Evolutionary conservation across 2,329 filamentous ascomycete genomes (phyloP).

Genomic region (Phialophora tarda): DNA sequence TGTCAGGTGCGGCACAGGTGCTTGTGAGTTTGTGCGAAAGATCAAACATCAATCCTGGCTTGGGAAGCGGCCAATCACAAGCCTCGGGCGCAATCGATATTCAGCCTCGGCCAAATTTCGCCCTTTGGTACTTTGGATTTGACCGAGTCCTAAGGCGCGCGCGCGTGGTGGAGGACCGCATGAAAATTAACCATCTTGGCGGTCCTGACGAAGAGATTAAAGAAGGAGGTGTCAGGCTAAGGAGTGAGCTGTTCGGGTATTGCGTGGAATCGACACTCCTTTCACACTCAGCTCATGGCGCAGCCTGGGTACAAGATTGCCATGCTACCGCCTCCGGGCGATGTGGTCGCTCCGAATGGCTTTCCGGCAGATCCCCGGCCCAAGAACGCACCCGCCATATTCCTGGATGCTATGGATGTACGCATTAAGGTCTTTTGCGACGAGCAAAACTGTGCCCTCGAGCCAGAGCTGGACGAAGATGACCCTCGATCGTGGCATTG

Average conservation of each 20-base stretch:
- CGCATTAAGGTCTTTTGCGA: conserved; percentile 63
- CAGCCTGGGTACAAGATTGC: conserved; percentile 11
- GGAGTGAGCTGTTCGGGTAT: neutral
- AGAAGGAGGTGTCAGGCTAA: neutral
- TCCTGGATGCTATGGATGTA: conserved; percentile 65
- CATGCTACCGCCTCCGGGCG: conserved; percentile 35
- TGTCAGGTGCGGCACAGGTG: conserved; percentile 55
- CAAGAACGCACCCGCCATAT: conserved; percentile 53
- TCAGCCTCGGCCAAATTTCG: conserved; percentile 16
- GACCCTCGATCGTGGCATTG: conserved; percentile 82
- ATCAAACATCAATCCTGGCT: neutral
- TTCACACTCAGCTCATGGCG: conserved; percentile 7
- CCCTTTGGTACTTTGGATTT: neutral
- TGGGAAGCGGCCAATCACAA: neutral
- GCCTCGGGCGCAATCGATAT: neutral
- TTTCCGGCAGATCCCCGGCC: conserved; percentile 37
- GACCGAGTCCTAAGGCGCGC: conserved; percentile 9
- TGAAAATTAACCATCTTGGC: neutral
- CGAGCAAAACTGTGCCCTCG: conserved; percentile 62
- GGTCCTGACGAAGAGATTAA: neutral
- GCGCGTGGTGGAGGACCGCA: neutral
- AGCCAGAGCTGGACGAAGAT: conserved; percentile 80
- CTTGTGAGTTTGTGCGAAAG: conserved; percentile 63
- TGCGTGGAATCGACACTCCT: neutral
- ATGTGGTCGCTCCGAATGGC: conserved; percentile 35